Evolutionary conservation across 164 flowering plant genomes (phyloP), one percentile per base, ranked within the genome.

Genomic region (Platanus orientalis): DNA sequence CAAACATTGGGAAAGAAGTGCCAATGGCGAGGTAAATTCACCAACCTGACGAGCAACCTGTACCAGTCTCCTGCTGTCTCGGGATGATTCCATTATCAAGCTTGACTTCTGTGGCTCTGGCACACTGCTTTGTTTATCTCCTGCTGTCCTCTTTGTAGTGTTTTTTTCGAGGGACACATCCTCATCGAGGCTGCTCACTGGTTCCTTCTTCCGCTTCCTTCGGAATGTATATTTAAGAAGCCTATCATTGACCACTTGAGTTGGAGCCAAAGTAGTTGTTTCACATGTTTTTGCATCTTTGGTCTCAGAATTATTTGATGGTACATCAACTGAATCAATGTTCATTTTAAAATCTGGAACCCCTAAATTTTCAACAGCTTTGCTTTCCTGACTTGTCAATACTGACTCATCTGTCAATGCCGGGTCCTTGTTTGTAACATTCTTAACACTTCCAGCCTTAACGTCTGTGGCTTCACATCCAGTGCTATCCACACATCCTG

Each of bases 31-130:
- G 29, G 27, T 54, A 19, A 42, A 20, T 48, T 62, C 61, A 84
- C 95, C 45, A 73, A 93, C 98, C 98, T 93, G 92, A 52, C 81
- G 85, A 69, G 97, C 97, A 78, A 88, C 92, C 76, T 84, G 93
- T 17, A 77, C 88, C 39, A 88, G 50, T 47, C 85, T 80, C 57
- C 84, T 73, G 75, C 75, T 80, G 58, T 81, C 88, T 60, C 85
- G 76, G 60, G 90, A 70, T 58, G 98, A 81, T 60, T 84, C 90
- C 44, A 62, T 49, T 29, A 67, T 71, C 62, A 64, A 66, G 72
- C 68, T 67, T 52, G 81, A 62, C 42, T 75, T 79, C 51, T 72
- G 74, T 13, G 67, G 62, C 47, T 79, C 83, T 19, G 57, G 20
- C 39, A 56, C 32, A 64, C 40, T 63, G 63, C 56, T 69, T 66